Base-by-base conservation (phyloP, 352 stramenopile genomes). In the Pythium brachiatum region DNA sequence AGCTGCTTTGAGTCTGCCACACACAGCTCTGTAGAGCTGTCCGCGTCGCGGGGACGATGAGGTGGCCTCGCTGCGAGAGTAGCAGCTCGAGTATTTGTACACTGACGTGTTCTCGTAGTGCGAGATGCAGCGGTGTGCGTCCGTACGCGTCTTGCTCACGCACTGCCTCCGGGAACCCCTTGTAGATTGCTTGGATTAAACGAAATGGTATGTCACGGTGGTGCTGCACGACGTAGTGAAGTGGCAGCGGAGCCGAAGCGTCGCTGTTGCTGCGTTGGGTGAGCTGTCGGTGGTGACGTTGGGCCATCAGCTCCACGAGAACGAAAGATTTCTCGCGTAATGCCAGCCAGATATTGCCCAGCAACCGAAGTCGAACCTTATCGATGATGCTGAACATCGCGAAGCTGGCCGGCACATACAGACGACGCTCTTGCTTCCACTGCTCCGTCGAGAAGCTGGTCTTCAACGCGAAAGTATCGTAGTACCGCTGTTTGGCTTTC, bases 51-150 rank as follows among this genome's bases (percentile, higher is more conserved):
- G 15, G n/a, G 1, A 57, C 47, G 12, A 68, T 38, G 11, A 68
- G 34, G 9, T 36, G 25, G 26, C 26, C n/a, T 20, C 32, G 52
- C 1, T 57, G 50, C 4, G 64, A 71, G n/a, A 71, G 47, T 15
- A 89, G 63, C 1, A 86, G 46, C 13, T 62, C 12, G 0, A 83
- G 5, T 18, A 87, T 8, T 20, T 68, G 50, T 0, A 71, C 16
- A 15, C 23, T 66, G 0, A 61, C 57, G 13, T 71, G 68, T 39
- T 83, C 75, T 8, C 77, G 80, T 8, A 88, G 73, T 9, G 74
- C 79, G 2, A 89, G 61, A 52, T 92, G 83, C 36, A 90, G 50
- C 13, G 83, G 83, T 12, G 77, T 88, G 62, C 87, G 83, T 7
- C 77, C 80, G 54, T 79, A 84, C 18, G 69, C 72, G 60, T 92